Base-by-base conservation (phyloP, 495 filamentous ascomycete genomes). In the Hypoxylon intermedium region DNA sequence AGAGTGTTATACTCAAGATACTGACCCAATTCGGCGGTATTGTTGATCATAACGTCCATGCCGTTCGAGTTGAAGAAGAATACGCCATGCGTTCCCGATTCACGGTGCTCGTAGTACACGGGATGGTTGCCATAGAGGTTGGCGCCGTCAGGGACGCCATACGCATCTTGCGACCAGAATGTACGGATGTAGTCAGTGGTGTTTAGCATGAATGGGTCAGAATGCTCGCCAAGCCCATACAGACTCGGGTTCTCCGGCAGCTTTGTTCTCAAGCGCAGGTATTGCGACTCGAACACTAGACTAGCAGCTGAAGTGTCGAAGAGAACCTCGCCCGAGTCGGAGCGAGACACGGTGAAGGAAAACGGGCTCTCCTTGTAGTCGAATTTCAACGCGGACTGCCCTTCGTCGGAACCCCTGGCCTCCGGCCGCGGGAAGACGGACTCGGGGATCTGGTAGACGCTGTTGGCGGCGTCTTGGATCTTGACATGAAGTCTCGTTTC, bases 121-220 rank as follows among this genome's bases (percentile, higher is more conserved):
- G 92, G 92, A 64, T 96, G 92, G 58, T 82, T 85, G 5, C 91
- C 89, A 61, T 96, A 96, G 16, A 94, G 71, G 67, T 96, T 96
- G n/a, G 82, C 78, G 2, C 67, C 67, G 5, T 63, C 55, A 9
- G 76, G 75, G 0, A 70, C 73, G 11, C 75, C 76, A 63, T 88
- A 92, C 0, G 89, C 71, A 72, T 94, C 91, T 43, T 89, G 85
- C 18, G 82, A 84, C 92, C 91, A 95, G 11, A 95, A 68, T 0
- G 91, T 95, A 9, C 91, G 83, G 21, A 85, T 88, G 69, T 93
- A 93, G 70, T 90, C 83, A 12, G 81, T 85, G 0, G 84, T 90
- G 28, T 87, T 84, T 38, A 93, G 81, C 34, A 82, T 82, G 57
- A 94, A 83, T 13, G 85, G 75, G 63, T 95, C 91, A 0, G 81